Conservation (phyloP, 1,139 yeast species). For the Wickerhamiella infanticola region DNA sequence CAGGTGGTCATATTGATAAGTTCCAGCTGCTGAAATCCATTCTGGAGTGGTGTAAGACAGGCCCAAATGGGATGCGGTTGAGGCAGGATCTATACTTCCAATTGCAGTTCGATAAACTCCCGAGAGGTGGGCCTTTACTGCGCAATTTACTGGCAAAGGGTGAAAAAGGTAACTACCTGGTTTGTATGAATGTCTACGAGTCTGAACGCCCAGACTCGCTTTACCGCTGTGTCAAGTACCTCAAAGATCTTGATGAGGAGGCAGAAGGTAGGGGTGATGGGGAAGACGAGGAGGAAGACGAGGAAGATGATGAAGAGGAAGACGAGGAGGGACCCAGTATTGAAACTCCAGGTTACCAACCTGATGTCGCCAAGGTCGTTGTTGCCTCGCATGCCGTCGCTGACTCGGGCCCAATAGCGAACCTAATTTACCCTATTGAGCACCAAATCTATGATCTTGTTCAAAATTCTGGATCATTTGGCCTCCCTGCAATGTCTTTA, state of each 20-base stretch:
- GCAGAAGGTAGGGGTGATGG: conserved; percentile 19
- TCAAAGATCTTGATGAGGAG: conserved; percentile 31
- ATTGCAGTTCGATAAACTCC: conserved; percentile 36
- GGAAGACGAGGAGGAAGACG: conserved; percentile 20
- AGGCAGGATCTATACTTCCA: conserved; percentile 50
- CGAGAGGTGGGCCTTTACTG: conserved; percentile 34
- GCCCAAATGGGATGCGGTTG: conserved; percentile 56
- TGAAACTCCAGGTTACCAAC: background rate
- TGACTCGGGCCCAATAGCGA: conserved; percentile 19
- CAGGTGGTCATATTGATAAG: conserved; percentile 24
- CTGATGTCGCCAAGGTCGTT: conserved; percentile 1
- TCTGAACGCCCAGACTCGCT: conserved; percentile 31
- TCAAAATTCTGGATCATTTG: conserved; percentile 28
- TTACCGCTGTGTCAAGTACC: conserved; percentile 44
- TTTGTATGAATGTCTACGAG: conserved; percentile 41
- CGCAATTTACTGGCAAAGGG: conserved; percentile 37
- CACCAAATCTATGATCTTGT: conserved; percentile 44
- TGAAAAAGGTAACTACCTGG: conserved; percentile 38
- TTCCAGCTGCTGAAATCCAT: conserved; percentile 29
- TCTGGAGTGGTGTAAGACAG: conserved; percentile 40
- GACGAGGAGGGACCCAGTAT: background rate
- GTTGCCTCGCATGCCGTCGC: background rate
- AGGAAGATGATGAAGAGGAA: conserved; percentile 14
- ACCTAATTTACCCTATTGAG: conserved; percentile 44
- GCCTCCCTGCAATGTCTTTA: conserved; percentile 44